Conservation (phyloP, 2,329 filamentous ascomycete species). For the Aspergillus sp. region DNA sequence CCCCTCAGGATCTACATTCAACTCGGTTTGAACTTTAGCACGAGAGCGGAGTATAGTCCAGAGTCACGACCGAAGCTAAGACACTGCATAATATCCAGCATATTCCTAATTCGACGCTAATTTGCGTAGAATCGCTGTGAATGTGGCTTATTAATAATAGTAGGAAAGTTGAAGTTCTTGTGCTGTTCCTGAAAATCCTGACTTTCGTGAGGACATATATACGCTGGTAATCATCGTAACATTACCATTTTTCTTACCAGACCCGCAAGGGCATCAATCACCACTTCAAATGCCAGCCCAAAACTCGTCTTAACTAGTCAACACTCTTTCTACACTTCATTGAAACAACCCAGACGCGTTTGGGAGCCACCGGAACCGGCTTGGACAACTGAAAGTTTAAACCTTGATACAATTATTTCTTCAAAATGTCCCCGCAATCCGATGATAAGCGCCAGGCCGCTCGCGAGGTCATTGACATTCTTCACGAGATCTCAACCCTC, state of each 20-base stretch:
- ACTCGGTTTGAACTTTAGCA: constrained; percentile 10
- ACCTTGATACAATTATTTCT: not conserved
- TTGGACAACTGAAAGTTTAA: not conserved
- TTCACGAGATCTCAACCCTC: constrained; percentile 50
- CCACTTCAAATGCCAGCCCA: not conserved
- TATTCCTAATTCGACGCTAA: not conserved
- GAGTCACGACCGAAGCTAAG: not conserved
- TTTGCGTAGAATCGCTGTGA: not conserved
- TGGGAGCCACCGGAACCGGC: not conserved
- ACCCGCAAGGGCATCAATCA: not conserved
- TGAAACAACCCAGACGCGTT: not conserved
- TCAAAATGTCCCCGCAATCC: constrained; percentile 41
- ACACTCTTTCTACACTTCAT: not conserved
- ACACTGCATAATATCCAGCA: not conserved
- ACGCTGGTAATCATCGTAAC: not conserved
- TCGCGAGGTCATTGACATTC: constrained; percentile 52
- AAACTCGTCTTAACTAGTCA: not conserved
- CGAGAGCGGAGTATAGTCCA: not conserved
- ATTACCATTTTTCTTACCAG: not conserved
- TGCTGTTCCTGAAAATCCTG: too few species aligned
- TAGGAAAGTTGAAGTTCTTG: too few species aligned
- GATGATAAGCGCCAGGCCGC: constrained; percentile 51
- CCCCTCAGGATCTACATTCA: constrained; percentile 24
- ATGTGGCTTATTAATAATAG: too few species aligned
- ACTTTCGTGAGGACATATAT: not conserved